Conservation (phyloP, 352 stramenopile species). For the Albugo laibachii region DNA sequence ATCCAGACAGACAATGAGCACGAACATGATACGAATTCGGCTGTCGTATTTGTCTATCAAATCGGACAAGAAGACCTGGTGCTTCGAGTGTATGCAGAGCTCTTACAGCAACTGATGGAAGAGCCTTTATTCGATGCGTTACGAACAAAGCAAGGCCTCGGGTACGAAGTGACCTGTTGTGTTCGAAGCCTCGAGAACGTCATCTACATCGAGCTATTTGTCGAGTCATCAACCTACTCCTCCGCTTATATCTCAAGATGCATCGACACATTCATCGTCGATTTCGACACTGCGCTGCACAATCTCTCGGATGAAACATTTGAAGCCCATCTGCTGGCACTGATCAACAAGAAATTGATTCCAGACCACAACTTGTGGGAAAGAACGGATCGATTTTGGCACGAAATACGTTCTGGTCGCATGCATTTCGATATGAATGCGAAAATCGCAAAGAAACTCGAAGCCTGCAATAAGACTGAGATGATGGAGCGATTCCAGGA, state of each 20-base stretch:
- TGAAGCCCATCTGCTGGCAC: constrained; percentile 52
- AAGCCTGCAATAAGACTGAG: constrained; percentile 44
- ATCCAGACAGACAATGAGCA: constrained; percentile 48
- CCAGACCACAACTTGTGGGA: constrained; percentile 67
- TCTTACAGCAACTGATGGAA: constrained; percentile 79
- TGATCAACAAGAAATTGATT: constrained; percentile 63
- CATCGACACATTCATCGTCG: constrained; percentile 49
- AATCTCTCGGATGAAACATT: constrained; percentile 53
- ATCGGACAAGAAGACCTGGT: constrained; percentile 45
- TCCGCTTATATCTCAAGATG: constrained; percentile 37
- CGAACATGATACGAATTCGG: constrained; percentile 56
- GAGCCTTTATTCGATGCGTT: constrained; percentile 77
- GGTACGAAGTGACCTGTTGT: constrained; percentile 79
- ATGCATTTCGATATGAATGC: constrained; percentile 53
- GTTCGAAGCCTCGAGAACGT: constrained; percentile 65
- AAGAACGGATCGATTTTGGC: constrained; percentile 56
- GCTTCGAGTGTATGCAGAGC: constrained; percentile 45
- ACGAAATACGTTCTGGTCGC: constrained; percentile 55
- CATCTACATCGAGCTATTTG: constrained; percentile 62
- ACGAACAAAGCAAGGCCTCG: constrained; percentile 76
- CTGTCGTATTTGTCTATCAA: constrained; percentile 78
- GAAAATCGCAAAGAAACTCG: constrained; percentile 43
- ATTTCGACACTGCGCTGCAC: constrained; percentile 56
- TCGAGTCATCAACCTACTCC: constrained; percentile 60
- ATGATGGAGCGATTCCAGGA: constrained; percentile 33